Percentiles rank a stretch among this genome's conserved stretches.
Evolutionary conservation across 176 grass and related monocot genomes (phyloP).

Genomic region (Tillandsia leiboldiana): DNA sequence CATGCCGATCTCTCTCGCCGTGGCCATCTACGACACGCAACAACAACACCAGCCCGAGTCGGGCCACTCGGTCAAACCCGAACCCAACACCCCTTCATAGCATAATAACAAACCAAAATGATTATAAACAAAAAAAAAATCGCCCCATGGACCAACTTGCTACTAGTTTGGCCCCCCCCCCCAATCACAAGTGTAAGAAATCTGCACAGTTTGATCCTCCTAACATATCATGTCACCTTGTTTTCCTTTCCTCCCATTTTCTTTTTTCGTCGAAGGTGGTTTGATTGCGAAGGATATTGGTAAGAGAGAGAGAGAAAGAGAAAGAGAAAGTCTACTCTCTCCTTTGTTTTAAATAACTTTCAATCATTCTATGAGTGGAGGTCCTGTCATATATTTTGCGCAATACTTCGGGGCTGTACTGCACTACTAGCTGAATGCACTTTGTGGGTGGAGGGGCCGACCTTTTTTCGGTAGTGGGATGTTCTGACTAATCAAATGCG

Average conservation of each 20-base stretch:
- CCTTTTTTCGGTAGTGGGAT: conserved; percentile 33
- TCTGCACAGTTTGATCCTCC: conserved; percentile 18
- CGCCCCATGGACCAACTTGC: conserved; percentile 14
- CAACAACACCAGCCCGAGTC: conserved; percentile 58
- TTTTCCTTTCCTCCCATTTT: conserved; percentile 19
- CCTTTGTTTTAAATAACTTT: conserved; percentile 50
- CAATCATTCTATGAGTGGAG: conserved; percentile 43
- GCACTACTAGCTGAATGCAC: conserved; percentile 69
- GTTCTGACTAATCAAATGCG: conserved; percentile 70
- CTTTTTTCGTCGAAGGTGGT: conserved; percentile 63
- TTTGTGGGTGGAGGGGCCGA: conserved; percentile 79
- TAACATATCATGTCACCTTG: conserved; percentile 63
- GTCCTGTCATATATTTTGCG: conserved; percentile 44
- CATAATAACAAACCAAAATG: conserved; percentile 21
- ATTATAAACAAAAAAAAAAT: not conserved
- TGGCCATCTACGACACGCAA: conserved; percentile 94
- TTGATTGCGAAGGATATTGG: conserved; percentile 30
- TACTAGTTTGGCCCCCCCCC: conserved; percentile 19
- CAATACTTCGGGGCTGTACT: conserved; percentile 52
- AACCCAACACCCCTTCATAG: conserved; percentile 87
- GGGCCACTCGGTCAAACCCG: conserved; percentile 62
- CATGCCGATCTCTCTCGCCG: conserved; percentile 95
- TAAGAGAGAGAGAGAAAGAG: conserved; percentile 35
- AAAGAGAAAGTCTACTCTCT: conserved; percentile 52
- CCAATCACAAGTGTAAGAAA: conserved; percentile 33